A percentile compares a stretch with the other conserved stretches of the same genome.
These are phyloP conservation scores for Wickerhamiella sorbophila DNA, from an alignment of 805 yeast genomes.

Conservation along the genomic window DNA sequence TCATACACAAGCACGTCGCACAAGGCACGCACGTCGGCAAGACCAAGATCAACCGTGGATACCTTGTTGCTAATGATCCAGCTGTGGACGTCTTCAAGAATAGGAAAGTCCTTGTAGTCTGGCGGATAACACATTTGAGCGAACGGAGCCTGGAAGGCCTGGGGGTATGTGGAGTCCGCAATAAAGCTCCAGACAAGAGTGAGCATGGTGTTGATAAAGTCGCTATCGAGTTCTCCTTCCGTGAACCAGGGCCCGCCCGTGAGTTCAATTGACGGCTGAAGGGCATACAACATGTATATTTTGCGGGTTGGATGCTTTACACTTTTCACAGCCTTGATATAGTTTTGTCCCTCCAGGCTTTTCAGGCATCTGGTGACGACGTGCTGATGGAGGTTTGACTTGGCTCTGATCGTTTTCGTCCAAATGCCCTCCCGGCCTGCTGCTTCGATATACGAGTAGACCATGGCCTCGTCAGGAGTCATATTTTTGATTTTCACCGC, in stretches of 20 bases:
- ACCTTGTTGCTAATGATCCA: constrained; percentile 62
- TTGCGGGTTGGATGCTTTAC: constrained; percentile 88
- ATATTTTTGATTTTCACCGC: constrained; percentile 64
- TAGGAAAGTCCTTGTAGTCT: constrained; percentile 48
- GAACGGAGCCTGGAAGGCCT: constrained; percentile 36
- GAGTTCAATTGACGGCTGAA: constrained; percentile 88
- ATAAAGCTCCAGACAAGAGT: constrained; percentile 81
- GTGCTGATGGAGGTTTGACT: constrained; percentile 80
- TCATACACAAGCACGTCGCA: constrained; percentile 84
- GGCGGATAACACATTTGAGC: constrained; percentile 41
- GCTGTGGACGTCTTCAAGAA: constrained; percentile 56
- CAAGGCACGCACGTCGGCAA: constrained; percentile 59
- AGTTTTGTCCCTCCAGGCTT: constrained; percentile 61
- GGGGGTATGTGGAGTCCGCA: constrained; percentile 62
- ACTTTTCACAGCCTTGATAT: constrained; percentile 76
- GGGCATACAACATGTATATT: constrained; percentile 84
- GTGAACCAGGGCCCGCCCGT: constrained; percentile 99
- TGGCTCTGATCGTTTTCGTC: constrained; percentile 82
- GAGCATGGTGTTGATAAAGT: constrained; percentile 72
- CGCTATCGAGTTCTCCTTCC: constrained; percentile 86
- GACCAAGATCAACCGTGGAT: constrained; percentile 65
- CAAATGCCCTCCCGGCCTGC: constrained; percentile 92
- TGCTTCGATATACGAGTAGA: constrained; percentile 82
- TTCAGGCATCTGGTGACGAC: constrained; percentile 77
- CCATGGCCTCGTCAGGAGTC: constrained; percentile 79